Percentiles rank a stretch among this genome's conserved stretches.
Conservation (phyloP, 768 basidiomycete genomes). For the Mycena indigotica region DNA sequence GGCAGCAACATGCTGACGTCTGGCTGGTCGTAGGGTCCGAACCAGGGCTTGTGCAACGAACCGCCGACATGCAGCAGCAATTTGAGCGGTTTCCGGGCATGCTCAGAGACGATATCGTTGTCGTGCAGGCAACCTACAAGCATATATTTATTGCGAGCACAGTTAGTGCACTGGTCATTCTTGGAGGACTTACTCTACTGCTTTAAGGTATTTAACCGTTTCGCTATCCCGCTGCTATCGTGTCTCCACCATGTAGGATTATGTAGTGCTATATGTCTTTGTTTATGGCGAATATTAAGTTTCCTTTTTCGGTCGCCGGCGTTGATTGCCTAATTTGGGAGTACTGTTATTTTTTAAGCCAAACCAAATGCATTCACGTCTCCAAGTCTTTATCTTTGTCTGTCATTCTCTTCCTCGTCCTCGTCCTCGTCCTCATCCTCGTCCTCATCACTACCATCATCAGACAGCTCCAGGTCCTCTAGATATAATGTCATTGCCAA, state of each 20-base stretch:
- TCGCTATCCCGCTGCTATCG: background rate
- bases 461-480: slow-evolving; percentile 39
- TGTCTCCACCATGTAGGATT: no score
- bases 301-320: no score
- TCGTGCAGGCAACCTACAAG: slow-evolving; percentile 16
- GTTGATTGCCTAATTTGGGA: no score
- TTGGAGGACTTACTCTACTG: slow-evolving; percentile 5
- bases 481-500: slow-evolving; percentile 47
- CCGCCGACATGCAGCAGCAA: slow-evolving; percentile 19
- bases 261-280: background rate
- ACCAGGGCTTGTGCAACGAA: slow-evolving; percentile 17
- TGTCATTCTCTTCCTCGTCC: background rate
- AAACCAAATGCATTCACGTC: no score
- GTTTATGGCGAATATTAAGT: no score
- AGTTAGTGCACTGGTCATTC: slow-evolving; percentile 14
- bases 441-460: no score
- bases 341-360: no score
- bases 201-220: slow-evolving; percentile 7
- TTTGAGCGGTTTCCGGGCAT: slow-evolving; percentile 16
- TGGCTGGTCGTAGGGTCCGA: slow-evolving; percentile 23
- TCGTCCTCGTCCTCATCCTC: no score
- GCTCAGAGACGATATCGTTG: slow-evolving; percentile 16
- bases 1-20: slow-evolving; percentile 11
- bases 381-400: background rate
- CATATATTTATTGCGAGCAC: slow-evolving; percentile 19